Evolutionary conservation across 345 rosid genomes (phyloP), one percentile per base, ranked within the genome.

Genomic region (Euclidium syriacum): DNA sequence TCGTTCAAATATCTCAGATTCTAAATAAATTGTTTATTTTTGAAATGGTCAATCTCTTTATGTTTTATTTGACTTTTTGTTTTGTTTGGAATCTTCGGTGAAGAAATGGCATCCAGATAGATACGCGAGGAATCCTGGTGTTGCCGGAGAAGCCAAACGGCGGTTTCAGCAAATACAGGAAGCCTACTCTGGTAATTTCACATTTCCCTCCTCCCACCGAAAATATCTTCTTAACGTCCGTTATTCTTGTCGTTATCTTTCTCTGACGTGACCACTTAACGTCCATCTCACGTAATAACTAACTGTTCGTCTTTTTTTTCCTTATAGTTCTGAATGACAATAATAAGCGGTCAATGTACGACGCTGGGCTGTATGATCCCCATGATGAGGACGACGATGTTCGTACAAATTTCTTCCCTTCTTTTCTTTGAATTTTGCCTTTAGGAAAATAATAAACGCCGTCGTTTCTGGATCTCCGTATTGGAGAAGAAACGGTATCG

Each of bases 41-140:
- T n/a, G n/a, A n/a, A n/a, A n/a, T n/a, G n/a, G n/a, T n/a, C n/a
- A n/a, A n/a, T n/a, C n/a, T n/a, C n/a, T n/a, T n/a, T n/a, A 11
- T 15, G 11, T 60, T 4, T n/a, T 3, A 4, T 36, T 26, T 36
- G 33, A 0, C 25, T 9, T 19, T 59, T 9, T 15, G 16, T n/a
- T 30, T 14, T 4, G 8, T 35, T 12, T 11, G 9, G n/a, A n/a
- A n/a, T n/a, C n/a, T n/a, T n/a, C n/a, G n/a, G n/a, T n/a, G n/a
- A 46, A 88, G 96, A 83, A 83, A 78, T 91, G 98, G 98, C 98
- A 88, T 48, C 98, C 98, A 7, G 98, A 91, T 65, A 78, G 81
- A 70, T 83, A 69, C 73, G 74, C 70, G 27, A 50, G 62, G 57
- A 83, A 80, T 17, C 87, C 90, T 4, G 79, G 66, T 10, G 73